Evolutionary conservation across 345 rosid species (phyloP).

Genomic region (Corymbia maculata): DNA sequence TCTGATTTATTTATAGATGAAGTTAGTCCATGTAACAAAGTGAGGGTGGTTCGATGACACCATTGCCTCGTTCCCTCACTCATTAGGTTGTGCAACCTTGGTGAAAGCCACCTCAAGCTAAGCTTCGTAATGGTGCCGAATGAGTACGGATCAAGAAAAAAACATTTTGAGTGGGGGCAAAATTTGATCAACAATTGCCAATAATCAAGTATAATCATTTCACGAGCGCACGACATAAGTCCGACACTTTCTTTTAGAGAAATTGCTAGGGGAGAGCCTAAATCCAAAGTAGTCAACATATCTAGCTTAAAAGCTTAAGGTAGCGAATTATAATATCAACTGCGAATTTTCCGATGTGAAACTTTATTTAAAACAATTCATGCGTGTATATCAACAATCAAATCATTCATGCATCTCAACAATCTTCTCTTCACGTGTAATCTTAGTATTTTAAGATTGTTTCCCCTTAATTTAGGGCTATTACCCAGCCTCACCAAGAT

Average conservation of each 20-base stretch:
- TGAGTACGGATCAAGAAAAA: no score
- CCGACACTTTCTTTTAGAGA: neutral
- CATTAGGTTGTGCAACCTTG: neutral
- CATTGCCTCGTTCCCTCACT: neutral
- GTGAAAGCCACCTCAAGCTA: neutral
- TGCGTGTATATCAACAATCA: neutral
- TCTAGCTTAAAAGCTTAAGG: fast-evolving
- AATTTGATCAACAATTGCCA: neutral
- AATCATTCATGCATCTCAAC: neutral
- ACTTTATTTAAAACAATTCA: no score
- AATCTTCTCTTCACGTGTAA: fast-evolving
- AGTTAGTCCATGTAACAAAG: neutral
- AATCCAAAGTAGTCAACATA: neutral
- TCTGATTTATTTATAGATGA: no score
- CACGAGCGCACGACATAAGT: fast-evolving
- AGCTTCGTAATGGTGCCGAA: no score
- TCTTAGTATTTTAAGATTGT: no score
- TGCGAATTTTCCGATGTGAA: no score
- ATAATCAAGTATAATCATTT: neutral
- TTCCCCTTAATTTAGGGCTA: neutral
- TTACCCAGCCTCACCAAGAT: no score
- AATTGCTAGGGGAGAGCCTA: neutral
- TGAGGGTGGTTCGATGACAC: neutral
- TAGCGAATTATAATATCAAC: neutral
- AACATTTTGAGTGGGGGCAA: neutral